Percentiles rank a stretch among this genome's conserved stretches.
phyloP scores from a whole-genome alignment of 2,329 filamentous ascomycete genomes.

The Verticillium dahliae region DNA sequence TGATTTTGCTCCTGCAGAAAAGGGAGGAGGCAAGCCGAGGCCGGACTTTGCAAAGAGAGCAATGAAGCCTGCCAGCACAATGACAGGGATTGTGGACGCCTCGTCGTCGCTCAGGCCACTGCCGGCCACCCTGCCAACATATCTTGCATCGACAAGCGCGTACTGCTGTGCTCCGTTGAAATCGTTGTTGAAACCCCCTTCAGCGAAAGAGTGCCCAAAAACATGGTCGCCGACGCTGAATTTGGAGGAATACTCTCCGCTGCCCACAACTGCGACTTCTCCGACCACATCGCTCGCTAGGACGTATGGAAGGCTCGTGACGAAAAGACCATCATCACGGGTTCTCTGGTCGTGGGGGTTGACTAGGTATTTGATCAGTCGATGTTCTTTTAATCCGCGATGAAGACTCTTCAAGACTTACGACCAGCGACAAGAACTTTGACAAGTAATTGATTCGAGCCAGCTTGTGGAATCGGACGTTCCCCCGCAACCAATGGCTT shows the following conservation, averaged over 20 bases:
- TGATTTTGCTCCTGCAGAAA: neutral
- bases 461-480: neutral
- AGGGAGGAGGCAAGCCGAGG: neutral
- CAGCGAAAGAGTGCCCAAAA: neutral
- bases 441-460: neutral
- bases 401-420: neutral
- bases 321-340: slow-evolving; percentile 1
- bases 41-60: slow-evolving; percentile 2
- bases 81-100: slow-evolving; percentile 1
- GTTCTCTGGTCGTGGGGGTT: slow-evolving; percentile 3
- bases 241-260: neutral
- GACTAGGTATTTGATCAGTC: neutral
- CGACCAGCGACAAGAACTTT: slow-evolving; percentile 1
- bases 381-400: neutral
- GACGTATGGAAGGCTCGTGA: neutral
- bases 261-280: neutral
- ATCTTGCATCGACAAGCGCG: slow-evolving; percentile 1
- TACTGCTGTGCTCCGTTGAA: slow-evolving; percentile 3
- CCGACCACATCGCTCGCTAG: slow-evolving; percentile 3
- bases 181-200: neutral
- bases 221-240: slow-evolving; percentile 1
- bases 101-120: slow-evolving; percentile 1
- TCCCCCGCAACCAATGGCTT: neutral
- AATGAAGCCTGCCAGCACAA: slow-evolving; percentile 4
- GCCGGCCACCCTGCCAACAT: neutral